Base-by-base conservation (phyloP, 2,329 filamentous ascomycete genomes). In the Pyrenochaeta sp. region DNA sequence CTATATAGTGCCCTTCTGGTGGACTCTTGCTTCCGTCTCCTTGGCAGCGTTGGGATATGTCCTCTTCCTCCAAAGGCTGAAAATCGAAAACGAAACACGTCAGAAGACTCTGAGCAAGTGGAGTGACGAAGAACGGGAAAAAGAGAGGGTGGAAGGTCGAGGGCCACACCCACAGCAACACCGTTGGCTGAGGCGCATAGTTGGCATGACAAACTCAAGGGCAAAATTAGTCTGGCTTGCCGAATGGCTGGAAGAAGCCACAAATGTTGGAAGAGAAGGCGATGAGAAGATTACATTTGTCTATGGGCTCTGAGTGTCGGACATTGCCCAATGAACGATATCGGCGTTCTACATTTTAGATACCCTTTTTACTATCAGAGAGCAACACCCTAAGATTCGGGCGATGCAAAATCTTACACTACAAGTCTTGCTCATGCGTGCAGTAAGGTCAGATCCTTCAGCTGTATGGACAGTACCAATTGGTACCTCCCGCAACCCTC, bases 281-380 rank as follows among this genome's bases (percentile, higher is more conserved):
- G 75, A 78, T 38, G 74, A 77, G 60, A 76, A 68, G 60, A 51
- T 77, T 34, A 78, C 75, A 0, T 78, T 76, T 55, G 54, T 71
- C 34, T 78, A 77, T 48, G 72, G 73, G 8, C 42, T 69, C 18
- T 65, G 41, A 53, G 3, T n/a, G n/a, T n/a, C n/a, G n/a, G n/a
- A n/a, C n/a, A n/a, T n/a, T n/a, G n/a, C n/a, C n/a, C n/a, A n/a
- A n/a, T n/a, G n/a, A n/a, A n/a, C n/a, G n/a, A n/a, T n/a, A n/a
- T n/a, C n/a, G n/a, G n/a, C n/a, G n/a, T n/a, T n/a, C n/a, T n/a
- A n/a, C n/a, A n/a, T n/a, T n/a, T n/a, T n/a, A n/a, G n/a, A n/a
- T n/a, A n/a, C n/a, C n/a, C n/a, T n/a, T n/a, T n/a, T n/a, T n/a
- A n/a, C n/a, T n/a, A n/a, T n/a, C n/a, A n/a, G n/a, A n/a, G n/a